These are phyloP conservation scores for Eucalyptus melliodora DNA, from an alignment of 345 rosid species.

Conservation along the genomic window DNA sequence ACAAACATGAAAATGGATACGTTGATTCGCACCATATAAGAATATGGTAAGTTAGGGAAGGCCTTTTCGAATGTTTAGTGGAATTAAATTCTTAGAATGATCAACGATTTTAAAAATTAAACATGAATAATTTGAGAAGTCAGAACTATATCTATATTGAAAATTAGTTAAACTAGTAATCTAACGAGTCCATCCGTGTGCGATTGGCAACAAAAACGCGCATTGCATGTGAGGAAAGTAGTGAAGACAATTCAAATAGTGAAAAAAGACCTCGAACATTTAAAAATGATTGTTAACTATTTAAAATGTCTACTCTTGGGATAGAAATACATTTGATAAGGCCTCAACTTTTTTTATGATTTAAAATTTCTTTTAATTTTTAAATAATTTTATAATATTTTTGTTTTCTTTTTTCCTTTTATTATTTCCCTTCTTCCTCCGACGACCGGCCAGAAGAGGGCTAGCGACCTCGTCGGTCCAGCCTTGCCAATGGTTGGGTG, in stretches of 20 bases:
- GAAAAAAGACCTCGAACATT: too few species aligned
- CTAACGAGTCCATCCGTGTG: not conserved
- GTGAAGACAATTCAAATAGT: not conserved
- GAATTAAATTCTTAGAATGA: too few species aligned
- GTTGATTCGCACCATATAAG: not conserved
- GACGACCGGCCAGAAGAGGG: fast-evolving
- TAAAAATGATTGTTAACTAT: fast-evolving
- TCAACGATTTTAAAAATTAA: not conserved
- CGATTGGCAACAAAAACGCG: too few species aligned
- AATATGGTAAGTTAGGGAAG: not conserved
- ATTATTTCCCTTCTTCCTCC: too few species aligned
- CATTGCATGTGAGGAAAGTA: not conserved
- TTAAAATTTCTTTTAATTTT: too few species aligned
- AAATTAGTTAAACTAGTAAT: not conserved
- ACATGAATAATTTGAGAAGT: not conserved
- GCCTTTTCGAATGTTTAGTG: not conserved
- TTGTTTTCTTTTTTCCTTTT: too few species aligned
- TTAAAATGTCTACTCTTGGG: too few species aligned
- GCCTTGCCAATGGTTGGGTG: fast-evolving
- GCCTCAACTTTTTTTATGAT: too few species aligned
- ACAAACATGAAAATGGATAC: not conserved
- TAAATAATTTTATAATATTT: too few species aligned
- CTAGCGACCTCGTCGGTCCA: fast-evolving
- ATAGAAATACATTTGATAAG: fast-evolving
- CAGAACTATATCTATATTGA: not conserved